phyloP scores from a whole-genome alignment of 1,284 basidiomycete species.

The Pseudozyma tsukubaensis region DNA sequence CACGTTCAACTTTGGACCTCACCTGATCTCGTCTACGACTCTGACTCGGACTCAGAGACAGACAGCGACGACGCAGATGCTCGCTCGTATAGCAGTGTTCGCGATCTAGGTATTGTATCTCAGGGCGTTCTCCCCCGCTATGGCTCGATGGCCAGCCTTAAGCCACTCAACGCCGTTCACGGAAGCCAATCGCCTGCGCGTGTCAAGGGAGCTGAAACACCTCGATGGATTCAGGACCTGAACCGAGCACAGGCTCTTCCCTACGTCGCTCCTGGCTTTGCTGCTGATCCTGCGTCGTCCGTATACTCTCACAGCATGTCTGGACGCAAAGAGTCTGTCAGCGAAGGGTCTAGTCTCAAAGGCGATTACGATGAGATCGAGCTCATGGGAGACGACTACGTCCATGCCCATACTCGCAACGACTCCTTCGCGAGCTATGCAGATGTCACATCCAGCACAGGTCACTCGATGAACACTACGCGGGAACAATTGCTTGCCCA shows the following conservation, averaged over 20 bases:
- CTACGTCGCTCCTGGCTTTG: constrained; percentile 45
- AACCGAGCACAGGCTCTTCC: constrained; percentile 31
- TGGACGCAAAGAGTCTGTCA: constrained; percentile 9
- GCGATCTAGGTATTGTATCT: constrained; percentile 13
- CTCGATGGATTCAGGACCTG: constrained; percentile 49
- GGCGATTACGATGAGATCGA: constrained; percentile 35
- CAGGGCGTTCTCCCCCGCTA: constrained; percentile 22
- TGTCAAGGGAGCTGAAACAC: constrained; percentile 35
- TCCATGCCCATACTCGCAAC: not conserved
- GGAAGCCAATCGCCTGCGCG: constrained; percentile 20
- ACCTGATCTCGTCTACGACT: constrained; percentile 49
- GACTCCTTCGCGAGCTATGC: constrained; percentile 10
- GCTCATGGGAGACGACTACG: constrained; percentile 8
- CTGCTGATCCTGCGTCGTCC: constrained; percentile 14
- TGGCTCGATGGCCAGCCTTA: constrained; percentile 22
- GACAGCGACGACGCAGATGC: constrained; percentile 24
- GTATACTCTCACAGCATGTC: constrained; percentile 17
- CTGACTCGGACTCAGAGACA: constrained; percentile 36
- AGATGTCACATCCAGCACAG: constrained; percentile 7
- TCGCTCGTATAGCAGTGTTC: constrained; percentile 19
- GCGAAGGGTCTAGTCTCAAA: constrained; percentile 10
- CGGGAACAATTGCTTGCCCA: constrained; percentile 18
- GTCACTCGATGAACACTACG: constrained; percentile 20
- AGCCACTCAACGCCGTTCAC: constrained; percentile 3
- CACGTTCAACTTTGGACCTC: constrained; percentile 44